A percentile compares a stretch with the other conserved stretches of the same genome.
phyloP scores from a whole-genome alignment of 2,329 filamentous ascomycete genomes.

The Thielaviopsis ethacetica region DNA sequence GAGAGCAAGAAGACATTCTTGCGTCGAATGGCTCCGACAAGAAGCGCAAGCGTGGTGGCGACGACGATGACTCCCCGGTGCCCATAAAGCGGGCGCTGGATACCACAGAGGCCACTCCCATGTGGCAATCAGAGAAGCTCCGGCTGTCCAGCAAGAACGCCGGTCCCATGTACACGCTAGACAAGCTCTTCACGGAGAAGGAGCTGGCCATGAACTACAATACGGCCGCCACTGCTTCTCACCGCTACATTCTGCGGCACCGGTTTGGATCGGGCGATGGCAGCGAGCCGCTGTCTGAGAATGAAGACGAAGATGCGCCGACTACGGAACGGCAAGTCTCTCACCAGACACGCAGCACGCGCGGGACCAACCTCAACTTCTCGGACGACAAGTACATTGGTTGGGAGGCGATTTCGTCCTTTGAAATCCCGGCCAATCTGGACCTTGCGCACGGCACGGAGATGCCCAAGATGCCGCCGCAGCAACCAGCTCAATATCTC shows the following conservation, averaged over 20 bases:
- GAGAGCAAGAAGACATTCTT: conserved; percentile 42
- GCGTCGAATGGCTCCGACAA: conserved; percentile 28
- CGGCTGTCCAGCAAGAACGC: conserved; percentile 36
- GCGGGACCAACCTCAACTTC: conserved; percentile 38
- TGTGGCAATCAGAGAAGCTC: conserved; percentile 47
- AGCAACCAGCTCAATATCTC: conserved; percentile 40
- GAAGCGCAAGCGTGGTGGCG: conserved; percentile 41
- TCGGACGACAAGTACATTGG: conserved; percentile 41
- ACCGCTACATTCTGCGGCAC: conserved; percentile 44
- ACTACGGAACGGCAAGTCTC: conserved; percentile 48
- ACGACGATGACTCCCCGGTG: conserved; percentile 47
- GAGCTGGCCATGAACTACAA: conserved; percentile 52
- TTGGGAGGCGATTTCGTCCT: conserved; percentile 42
- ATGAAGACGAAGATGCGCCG: conserved; percentile 34
- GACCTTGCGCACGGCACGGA: conserved; percentile 38
- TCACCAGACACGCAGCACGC: conserved; percentile 46
- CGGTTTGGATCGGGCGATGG: conserved; percentile 22
- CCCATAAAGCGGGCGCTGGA: conserved; percentile 40
- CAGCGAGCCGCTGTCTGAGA: conserved; percentile 36
- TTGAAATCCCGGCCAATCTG: conserved; percentile 41
- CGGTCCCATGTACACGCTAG: conserved; percentile 46
- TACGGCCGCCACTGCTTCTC: conserved; percentile 41
- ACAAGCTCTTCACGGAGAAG: conserved; percentile 56
- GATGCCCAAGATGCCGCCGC: conserved; percentile 39
- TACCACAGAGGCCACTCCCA: conserved; percentile 38